Evolutionary conservation across 257 asterid species (phyloP), one percentile per base, ranked within the genome.

Genomic region (Coffea eugenioides): DNA sequence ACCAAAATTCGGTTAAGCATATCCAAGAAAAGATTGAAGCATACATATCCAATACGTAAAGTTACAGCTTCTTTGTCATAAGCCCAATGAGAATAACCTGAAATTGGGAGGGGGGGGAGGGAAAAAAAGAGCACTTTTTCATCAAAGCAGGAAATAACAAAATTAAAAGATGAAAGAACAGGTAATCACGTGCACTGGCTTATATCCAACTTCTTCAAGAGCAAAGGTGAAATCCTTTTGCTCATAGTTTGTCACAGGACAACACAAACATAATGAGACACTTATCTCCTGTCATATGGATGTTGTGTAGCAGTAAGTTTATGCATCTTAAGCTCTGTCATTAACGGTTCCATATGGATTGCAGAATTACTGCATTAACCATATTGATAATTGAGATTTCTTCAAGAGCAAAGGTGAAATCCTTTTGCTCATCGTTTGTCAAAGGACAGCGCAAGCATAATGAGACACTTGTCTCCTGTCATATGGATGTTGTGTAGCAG

Each of bases 31-130:
- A 67, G 64, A 67, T 54, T 74, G 76, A 84, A 78, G 77, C 93
- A 68, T 90, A 93, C 98, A 85, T 91, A 86, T 87, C 98, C 98
- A 78, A 93, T 76, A 70, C 97, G 97, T 85, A 93, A 85, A 74
- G 52, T 75, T 65, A 83, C 86, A 72, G 98, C 97, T 77, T 93
- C 98, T 89, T 86, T 84, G 83, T 91, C 97, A 77, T 86, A 71
- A 78, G 78, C 90, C 96, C 93, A 90, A 75, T 79, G 78, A 78
- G 94, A 89, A 81, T 82, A 75, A 76, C 94, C 98, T 93, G 90
- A 79, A 56, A 89, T 56, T 39, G 43, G 43, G 57, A 52, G 27
- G 64, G 56, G 14, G 66, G 73, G 69, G 76, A 1, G 14, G 52
- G 6, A 12, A 13, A 49, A 43, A 21, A 31, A 31, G 34, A 31